Evolutionary conservation across 805 yeast genomes (phyloP).

Genomic region (Candida hungchunana): DNA sequence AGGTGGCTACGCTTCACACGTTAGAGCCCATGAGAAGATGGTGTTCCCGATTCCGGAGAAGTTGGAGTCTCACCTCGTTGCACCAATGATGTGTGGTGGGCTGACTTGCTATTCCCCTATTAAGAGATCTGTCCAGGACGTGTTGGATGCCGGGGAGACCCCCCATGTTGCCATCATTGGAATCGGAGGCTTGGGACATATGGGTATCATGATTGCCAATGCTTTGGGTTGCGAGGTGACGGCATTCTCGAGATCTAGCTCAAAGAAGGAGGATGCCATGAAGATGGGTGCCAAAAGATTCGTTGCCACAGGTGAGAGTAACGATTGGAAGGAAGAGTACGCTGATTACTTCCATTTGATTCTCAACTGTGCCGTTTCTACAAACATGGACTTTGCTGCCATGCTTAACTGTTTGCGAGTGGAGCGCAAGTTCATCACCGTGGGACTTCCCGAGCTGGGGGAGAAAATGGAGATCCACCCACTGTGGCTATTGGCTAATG

Average conservation of each 20-base stretch:
- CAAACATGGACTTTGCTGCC: slow-evolving; percentile 43
- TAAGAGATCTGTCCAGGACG: slow-evolving; percentile 34
- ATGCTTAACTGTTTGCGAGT: slow-evolving; percentile 51
- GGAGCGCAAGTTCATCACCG: slow-evolving; percentile 55
- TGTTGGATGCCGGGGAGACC: slow-evolving; percentile 17
- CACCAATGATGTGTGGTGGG: slow-evolving; percentile 78
- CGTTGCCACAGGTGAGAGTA: slow-evolving; percentile 49
- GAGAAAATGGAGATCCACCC: slow-evolving; percentile 41
- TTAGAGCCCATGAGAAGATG: slow-evolving; percentile 59
- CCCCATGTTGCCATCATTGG: slow-evolving; percentile 51
- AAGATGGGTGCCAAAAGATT: slow-evolving; percentile 50
- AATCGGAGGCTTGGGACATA: slow-evolving; percentile 55
- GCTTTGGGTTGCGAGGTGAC: slow-evolving; percentile 58
- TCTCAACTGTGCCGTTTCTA: slow-evolving; percentile 44
- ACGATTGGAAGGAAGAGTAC: slow-evolving; percentile 35
- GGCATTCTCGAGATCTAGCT: slow-evolving; percentile 47
- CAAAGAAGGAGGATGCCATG: slow-evolving; percentile 45
- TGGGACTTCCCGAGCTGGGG: slow-evolving; percentile 58
- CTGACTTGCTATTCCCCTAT: slow-evolving; percentile 69
- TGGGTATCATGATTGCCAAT: slow-evolving; percentile 52
- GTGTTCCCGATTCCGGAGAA: slow-evolving; percentile 60
- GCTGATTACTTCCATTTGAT: slow-evolving; percentile 40
- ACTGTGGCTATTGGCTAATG: slow-evolving; percentile 44
- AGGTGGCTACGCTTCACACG: slow-evolving; percentile 69
- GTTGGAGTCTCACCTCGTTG: slow-evolving; percentile 50